Conservation (phyloP, 129 eudicot species). For the Flaveria sonorensis region DNA sequence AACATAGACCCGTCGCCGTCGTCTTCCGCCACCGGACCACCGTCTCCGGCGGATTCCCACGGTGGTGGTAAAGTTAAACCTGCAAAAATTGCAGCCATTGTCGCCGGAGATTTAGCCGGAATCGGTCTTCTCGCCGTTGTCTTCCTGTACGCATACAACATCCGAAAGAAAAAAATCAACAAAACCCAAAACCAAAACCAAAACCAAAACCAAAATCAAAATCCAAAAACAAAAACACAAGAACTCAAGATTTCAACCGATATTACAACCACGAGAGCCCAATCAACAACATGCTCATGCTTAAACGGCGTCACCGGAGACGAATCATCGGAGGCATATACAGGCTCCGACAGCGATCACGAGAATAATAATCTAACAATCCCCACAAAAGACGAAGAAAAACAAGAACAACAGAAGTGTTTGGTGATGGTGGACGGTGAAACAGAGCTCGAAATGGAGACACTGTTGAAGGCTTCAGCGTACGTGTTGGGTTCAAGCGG, state of each 20-base stretch:
- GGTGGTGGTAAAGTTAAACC: constrained; percentile 57
- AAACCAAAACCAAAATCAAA: constrained; percentile 6
- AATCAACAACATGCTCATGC: constrained; percentile 51
- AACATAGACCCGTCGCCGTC: constrained; percentile 40
- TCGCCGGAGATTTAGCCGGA: constrained; percentile 76
- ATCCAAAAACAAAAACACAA: constrained; percentile 17
- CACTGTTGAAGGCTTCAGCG: constrained; percentile 83
- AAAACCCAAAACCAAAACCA: constrained; percentile 13
- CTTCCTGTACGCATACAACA: constrained; percentile 52
- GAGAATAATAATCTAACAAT: not conserved
- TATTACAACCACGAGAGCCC: constrained; percentile 1
- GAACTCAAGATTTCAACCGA: constrained; percentile 26
- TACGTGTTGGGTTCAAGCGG: constrained; percentile 87
- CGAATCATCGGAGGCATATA: constrained; percentile 56
- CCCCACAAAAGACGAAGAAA: not conserved
- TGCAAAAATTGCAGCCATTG: constrained; percentile 59
- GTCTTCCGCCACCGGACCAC: constrained; percentile 30
- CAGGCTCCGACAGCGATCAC: constrained; percentile 56
- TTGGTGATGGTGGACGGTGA: constrained; percentile 92
- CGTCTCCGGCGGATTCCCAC: constrained; percentile 7
- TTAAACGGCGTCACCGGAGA: constrained; percentile 42
- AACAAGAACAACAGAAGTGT: constrained; percentile 33
- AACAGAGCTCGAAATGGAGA: constrained; percentile 76
- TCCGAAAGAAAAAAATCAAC: constrained; percentile 43
- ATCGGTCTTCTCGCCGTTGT: constrained; percentile 59